Base-by-base conservation (phyloP, 2,329 filamentous ascomycete species). In the Bimuria novae-zelandiae region DNA sequence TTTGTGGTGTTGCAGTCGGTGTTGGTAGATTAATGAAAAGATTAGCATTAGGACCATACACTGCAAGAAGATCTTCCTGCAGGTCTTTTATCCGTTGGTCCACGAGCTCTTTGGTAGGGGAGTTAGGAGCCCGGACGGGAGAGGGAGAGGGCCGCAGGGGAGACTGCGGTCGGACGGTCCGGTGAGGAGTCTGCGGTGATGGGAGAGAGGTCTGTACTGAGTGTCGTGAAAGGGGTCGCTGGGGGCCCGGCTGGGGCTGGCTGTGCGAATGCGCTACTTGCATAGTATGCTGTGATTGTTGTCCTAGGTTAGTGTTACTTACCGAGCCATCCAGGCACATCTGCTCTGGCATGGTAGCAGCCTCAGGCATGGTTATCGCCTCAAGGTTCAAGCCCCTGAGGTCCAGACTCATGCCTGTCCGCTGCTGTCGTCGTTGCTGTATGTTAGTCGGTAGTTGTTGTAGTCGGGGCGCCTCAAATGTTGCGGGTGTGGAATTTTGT, bases 221-320 rank as follows among this genome's bases (percentile, higher is more conserved):
- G 61, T 71, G 72, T 54, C 51, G 65, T 59, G 71, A 58, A 60
- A 69, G 67, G 69, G 68, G 49, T 69, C 70, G 65, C 56, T 77
- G 73, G 69, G 75, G 81, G 83, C 88, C 87, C 85, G 88, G 88
- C 85, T 89, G 86, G 84, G 84, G 84, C 83, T 86, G 83, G 84
- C 85, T 85, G 81, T 92, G 89, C 87, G 90, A 86, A 85, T 93
- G 90, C 86, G 88, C 84, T 89, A 90, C 89, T 88, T 88, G 89
- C 87, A 91, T 84, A 79, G 85, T 82, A 84, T 91, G 88, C 84
- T 92, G 89, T 78, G 82, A 75, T 76, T 77, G 79, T 77, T 79
- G 77, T 82, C 79, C 80, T 80, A 75, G 69, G 80, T 83, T 82
- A 82, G 80, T 82, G 75, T 74, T 80, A 79, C 78, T 81, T 80